Percentiles rank a stretch among this genome's conserved stretches.
Evolutionary conservation across 768 basidiomycete species (phyloP).

Genomic region (Rhizopogon roseolus): DNA sequence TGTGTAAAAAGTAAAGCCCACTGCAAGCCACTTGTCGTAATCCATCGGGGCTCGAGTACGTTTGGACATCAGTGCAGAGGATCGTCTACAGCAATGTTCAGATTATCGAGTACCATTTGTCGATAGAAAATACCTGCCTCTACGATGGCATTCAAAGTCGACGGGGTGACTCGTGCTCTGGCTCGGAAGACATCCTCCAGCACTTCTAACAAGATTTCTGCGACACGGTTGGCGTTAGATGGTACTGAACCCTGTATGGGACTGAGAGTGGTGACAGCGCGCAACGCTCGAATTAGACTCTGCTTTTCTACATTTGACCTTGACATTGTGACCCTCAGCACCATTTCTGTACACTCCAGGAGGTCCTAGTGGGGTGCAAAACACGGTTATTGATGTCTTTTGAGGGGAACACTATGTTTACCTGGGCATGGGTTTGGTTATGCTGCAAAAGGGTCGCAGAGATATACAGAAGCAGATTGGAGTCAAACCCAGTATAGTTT

Average conservation of each 20-base stretch:
- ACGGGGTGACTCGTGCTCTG: conserved; percentile 45
- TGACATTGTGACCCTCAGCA: conserved; percentile 49
- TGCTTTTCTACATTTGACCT: conserved; percentile 32
- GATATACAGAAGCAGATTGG: conserved; percentile 51
- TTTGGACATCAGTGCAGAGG: conserved; percentile 23
- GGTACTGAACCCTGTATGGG: conserved; percentile 1
- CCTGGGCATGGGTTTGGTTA: conserved; percentile 55
- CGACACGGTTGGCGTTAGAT: conserved; percentile 18
- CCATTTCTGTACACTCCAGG: conserved; percentile 50
- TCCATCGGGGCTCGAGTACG: conserved; percentile 25
- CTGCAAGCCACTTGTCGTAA: conserved; percentile 36
- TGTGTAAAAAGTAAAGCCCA: conserved; percentile 49
- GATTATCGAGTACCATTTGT: conserved; percentile 1
- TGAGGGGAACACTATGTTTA: conserved; percentile 20
- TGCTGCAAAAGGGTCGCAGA: conserved; percentile 49
- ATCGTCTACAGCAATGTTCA: conserved; percentile 20
- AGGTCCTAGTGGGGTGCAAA: conserved; percentile 45
- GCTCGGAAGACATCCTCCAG: conserved; percentile 48
- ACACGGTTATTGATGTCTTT: not conserved
- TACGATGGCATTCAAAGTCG: conserved; percentile 44
- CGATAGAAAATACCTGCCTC: conserved; percentile 38
- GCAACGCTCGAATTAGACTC: conserved; percentile 5
- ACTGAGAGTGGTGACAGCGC: conserved; percentile 33
- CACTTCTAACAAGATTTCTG: conserved; percentile 44
- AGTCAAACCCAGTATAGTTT: conserved; percentile 31